These are phyloP conservation scores for Cryptococcus sp. DNA, from an alignment of 1,284 basidiomycete genomes.

Conservation along the genomic window DNA sequence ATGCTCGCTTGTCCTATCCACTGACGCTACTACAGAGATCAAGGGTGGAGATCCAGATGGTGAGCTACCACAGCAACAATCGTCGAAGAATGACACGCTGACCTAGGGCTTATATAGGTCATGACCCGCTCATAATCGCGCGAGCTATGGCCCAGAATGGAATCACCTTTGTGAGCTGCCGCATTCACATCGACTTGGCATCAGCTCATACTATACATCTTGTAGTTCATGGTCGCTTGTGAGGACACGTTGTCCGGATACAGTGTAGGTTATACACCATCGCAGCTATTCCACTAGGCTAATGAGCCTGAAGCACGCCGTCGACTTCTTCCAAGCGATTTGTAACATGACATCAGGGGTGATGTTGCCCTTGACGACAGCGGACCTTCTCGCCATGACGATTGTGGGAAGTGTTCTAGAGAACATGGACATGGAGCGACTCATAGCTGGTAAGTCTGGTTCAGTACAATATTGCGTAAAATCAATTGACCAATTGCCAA, in stretches of 20 bases:
- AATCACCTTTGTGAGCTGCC: constrained; percentile 73
- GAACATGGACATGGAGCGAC: constrained; percentile 96
- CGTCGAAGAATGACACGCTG: constrained; percentile 2
- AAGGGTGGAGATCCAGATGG: constrained; percentile 87
- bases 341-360: constrained; percentile 88
- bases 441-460: constrained; percentile 60
- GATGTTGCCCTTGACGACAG: constrained; percentile 95
- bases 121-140: constrained; percentile 86
- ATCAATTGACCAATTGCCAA: background rate
- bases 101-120: constrained; percentile 50
- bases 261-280: constrained; percentile 61
- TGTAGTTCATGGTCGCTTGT: constrained; percentile 94
- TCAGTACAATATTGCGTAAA: background rate
- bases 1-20: no score
- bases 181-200: background rate
- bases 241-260: constrained; percentile 95
- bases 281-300: constrained; percentile 3
- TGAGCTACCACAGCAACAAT: constrained; percentile 9
- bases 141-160: constrained; percentile 86
- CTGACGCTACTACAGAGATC: constrained; percentile 62
- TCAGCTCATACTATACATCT: background rate
- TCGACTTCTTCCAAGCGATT: constrained; percentile 93
- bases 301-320: constrained; percentile 66
- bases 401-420: constrained; percentile 94
- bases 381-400: constrained; percentile 92